These are phyloP conservation scores for carrot (Daucus carota) DNA, from an alignment of 129 eudicot genomes.

Conservation along the genomic window DNA sequence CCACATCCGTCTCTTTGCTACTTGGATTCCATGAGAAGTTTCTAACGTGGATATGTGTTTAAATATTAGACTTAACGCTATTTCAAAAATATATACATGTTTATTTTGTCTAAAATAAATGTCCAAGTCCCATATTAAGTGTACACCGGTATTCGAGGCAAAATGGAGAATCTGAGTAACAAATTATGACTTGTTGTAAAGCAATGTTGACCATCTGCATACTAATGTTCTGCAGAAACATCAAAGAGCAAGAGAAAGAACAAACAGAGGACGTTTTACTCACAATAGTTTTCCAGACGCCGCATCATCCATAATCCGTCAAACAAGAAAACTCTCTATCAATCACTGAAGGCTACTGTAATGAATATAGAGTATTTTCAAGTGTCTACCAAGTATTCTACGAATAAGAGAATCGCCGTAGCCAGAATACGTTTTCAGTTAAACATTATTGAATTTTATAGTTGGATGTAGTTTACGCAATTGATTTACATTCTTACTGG, in stretches of 20 bases:
- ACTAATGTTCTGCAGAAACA: conserved; percentile 27
- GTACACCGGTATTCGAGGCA: too few relatives aligned
- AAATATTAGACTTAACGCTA: too few relatives aligned
- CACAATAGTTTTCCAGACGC: conserved; percentile 25
- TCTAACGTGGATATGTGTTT: too few relatives aligned
- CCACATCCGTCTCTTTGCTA: too few relatives aligned
- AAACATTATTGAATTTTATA: neutral
- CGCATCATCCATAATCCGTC: conserved; percentile 30
- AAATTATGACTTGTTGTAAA: too few relatives aligned
- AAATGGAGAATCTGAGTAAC: too few relatives aligned
- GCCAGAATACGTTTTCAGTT: neutral
- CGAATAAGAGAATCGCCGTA: neutral
- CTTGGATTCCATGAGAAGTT: too few relatives aligned
- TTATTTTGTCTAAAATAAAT: too few relatives aligned
- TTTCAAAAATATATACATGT: too few relatives aligned
- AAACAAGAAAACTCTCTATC: conserved; percentile 51
- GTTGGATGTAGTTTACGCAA: neutral
- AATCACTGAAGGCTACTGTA: neutral
- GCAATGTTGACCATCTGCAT: neutral
- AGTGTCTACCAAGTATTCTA: neutral
- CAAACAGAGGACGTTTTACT: conserved; percentile 22
- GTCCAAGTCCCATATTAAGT: too few relatives aligned
- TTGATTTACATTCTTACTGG: neutral
- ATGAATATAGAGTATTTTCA: neutral
- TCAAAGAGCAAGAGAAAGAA: conserved; percentile 26